These are phyloP conservation scores for Kodamaea derodonti DNA, from an alignment of 1,139 yeast species.

Conservation along the genomic window DNA sequence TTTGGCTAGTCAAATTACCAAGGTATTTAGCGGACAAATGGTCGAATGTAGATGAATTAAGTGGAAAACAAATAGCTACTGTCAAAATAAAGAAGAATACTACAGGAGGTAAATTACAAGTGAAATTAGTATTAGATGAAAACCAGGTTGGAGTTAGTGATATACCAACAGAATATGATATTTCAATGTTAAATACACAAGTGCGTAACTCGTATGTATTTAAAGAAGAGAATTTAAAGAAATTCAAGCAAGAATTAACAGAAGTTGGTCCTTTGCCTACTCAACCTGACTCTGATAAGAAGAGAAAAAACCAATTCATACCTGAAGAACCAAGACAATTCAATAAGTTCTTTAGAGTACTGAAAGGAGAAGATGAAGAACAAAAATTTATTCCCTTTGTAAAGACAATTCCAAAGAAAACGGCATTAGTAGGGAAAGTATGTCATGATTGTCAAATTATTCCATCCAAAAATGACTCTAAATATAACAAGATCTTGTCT, in stretches of 20 bases:
- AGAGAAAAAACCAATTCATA: constrained; percentile 14
- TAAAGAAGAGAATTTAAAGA: constrained; percentile 78
- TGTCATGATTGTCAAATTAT: constrained; percentile 89
- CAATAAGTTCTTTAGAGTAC: constrained; percentile 28
- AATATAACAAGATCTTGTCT: constrained; percentile 50
- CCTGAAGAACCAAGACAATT: constrained; percentile 19
- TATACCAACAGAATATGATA: constrained; percentile 82
- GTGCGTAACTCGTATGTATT: constrained; percentile 88
- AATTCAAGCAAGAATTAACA: constrained; percentile 56
- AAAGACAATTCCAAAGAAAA: constrained; percentile 80
- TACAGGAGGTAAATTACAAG: constrained; percentile 45
- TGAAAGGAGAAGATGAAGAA: constrained; percentile 20
- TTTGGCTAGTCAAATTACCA: constrained; percentile 92
- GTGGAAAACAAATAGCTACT: constrained; percentile 77
- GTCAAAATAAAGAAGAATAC: constrained; percentile 61
- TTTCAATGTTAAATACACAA: constrained; percentile 69
- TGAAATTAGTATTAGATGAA: constrained; percentile 51
- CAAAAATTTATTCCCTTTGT: constrained; percentile 61
- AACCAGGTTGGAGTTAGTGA: constrained; percentile 30
- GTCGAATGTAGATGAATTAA: constrained; percentile 58
- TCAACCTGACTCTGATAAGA: constrained; percentile 40
- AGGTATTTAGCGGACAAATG: constrained; percentile 80
- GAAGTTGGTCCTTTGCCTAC: constrained; percentile 48
- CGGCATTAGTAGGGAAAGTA: constrained; percentile 80
- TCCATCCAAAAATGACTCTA: constrained; percentile 71